Evolutionary conservation across 129 eudicot species (phyloP).

Genomic region (Heracleum sosnowskyi): DNA sequence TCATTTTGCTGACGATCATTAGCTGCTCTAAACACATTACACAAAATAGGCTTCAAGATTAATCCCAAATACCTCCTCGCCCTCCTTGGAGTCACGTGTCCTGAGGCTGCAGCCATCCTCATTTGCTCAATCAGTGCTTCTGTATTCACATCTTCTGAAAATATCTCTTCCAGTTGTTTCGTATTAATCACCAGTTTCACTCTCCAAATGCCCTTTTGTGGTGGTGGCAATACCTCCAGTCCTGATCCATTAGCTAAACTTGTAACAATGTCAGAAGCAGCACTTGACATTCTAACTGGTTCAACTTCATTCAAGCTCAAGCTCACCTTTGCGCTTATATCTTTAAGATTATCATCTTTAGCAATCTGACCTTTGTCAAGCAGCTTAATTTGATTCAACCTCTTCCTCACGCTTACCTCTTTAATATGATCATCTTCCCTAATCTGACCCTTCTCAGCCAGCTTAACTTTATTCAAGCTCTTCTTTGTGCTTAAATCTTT

Average conservation of each 20-base stretch:
- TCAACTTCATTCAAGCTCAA: slow-evolving; percentile 3
- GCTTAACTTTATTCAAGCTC: slow-evolving; percentile 1
- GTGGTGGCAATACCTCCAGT: slow-evolving; percentile 44
- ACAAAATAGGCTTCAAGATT: slow-evolving; percentile 32
- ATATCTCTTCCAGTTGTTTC: slow-evolving; percentile 56
- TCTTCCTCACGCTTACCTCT: background rate
- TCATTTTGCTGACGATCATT: slow-evolving; percentile 9
- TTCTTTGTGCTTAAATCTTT: background rate
- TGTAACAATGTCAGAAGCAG: slow-evolving; percentile 32
- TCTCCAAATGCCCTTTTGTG: slow-evolving; percentile 61
- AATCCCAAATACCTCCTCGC: slow-evolving; percentile 36
- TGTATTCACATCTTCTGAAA: slow-evolving; percentile 61
- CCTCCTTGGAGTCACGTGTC: slow-evolving; percentile 24
- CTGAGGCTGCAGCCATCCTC: slow-evolving; percentile 48
- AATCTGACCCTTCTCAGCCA: background rate
- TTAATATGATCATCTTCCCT: background rate
- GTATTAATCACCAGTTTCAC: slow-evolving; percentile 59
- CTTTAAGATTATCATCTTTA: background rate
- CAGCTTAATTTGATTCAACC: background rate
- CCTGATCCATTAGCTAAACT: slow-evolving; percentile 35
- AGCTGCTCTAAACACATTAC: slow-evolving; percentile 31
- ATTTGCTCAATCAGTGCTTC: slow-evolving; percentile 80
- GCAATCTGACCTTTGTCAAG: background rate
- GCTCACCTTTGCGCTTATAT: background rate
- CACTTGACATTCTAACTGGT: slow-evolving; percentile 35